Evolutionary conservation across 441 rosid genomes (phyloP).

Genomic region (Mallotus japonicus): DNA sequence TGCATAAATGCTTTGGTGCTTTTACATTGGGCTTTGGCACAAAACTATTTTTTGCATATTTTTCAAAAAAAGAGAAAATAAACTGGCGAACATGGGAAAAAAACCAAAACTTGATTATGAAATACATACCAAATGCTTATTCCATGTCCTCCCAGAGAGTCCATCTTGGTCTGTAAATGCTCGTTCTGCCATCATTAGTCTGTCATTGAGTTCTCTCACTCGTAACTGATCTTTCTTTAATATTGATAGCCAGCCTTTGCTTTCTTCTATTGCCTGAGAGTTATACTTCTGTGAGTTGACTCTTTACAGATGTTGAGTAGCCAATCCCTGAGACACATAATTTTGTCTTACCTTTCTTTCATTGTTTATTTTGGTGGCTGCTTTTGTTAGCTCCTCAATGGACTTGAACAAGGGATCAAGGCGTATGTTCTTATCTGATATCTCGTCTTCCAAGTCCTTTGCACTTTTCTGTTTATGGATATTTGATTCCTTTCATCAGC

Average conservation of each 20-base stretch:
- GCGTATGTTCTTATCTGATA: constrained; percentile 40
- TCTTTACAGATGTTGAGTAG: constrained; percentile 2
- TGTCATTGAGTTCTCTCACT: constrained; percentile 72
- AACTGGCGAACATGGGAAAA: not conserved
- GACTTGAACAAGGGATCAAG: constrained; percentile 57
- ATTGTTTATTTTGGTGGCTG: constrained; percentile 47
- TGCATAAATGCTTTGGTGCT: not conserved
- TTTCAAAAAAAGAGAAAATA: not conserved
- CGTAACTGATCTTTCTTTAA: constrained; percentile 34
- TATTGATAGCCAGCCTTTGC: constrained; percentile 38
- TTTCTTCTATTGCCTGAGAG: constrained; percentile 46
- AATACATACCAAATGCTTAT: constrained; percentile 69
- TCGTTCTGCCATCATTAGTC: constrained; percentile 81
- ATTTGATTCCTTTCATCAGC: constrained; percentile 20
- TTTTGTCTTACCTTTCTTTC: constrained; percentile 51
- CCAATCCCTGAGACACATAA: constrained; percentile 12
- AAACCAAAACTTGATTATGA: not conserved
- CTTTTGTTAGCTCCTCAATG: constrained; percentile 47
- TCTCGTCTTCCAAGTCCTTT: constrained; percentile 48
- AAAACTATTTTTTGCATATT: not conserved
- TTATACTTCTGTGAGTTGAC: constrained; percentile 9
- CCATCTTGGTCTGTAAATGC: constrained; percentile 81
- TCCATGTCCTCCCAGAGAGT: constrained; percentile 65
- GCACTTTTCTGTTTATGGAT: constrained; percentile 43
- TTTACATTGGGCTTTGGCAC: not conserved